These are phyloP conservation scores for Blastocrithidia nonstop DNA, from an alignment of 208 protist species.

Conservation along the genomic window DNA sequence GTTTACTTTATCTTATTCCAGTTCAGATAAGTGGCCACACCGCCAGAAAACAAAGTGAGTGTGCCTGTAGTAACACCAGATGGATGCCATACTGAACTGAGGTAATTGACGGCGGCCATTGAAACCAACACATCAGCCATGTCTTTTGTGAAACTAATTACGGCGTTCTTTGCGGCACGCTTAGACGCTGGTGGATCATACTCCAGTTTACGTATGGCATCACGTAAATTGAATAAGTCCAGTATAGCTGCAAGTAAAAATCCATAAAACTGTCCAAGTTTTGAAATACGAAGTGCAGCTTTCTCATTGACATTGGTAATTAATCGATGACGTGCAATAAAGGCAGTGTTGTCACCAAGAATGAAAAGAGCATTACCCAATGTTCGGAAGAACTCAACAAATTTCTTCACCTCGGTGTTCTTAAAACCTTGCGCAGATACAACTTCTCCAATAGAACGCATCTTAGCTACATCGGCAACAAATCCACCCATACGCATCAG, in stretches of 20 bases:
- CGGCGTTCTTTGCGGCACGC: conserved; percentile 56
- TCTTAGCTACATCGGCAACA: conserved; percentile 72
- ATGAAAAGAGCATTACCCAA: conserved; percentile 82
- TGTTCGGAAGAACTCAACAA: conserved; percentile 70
- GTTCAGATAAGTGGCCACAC: conserved; percentile 80
- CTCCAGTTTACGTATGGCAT: conserved; percentile 33
- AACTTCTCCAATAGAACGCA: conserved; percentile 23
- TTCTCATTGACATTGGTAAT: conserved; percentile 26
- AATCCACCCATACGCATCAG: conserved; percentile 87
- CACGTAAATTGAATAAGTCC: conserved; percentile 55
- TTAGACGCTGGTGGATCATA: conserved; percentile 31
- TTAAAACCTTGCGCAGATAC: conserved; percentile 20
- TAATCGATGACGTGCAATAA: conserved; percentile 68
- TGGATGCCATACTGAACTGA: conserved; percentile 55
- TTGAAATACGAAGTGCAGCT: conserved; percentile 34
- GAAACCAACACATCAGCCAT: conserved; percentile 62
- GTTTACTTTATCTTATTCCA: conserved; percentile 78
- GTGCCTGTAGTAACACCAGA: conserved; percentile 36
- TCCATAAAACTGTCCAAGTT: conserved; percentile 85
- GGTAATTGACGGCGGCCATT: conserved; percentile 75
- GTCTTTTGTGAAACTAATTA: conserved; percentile 70
- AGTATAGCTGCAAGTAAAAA: conserved; percentile 81
- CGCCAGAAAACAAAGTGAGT: conserved; percentile 74
- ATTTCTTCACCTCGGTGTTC: conserved; percentile 35
- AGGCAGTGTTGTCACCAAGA: conserved; percentile 77